Conservation (phyloP, 306 rosid species). For the Chamaecrista fasciculata region DNA sequence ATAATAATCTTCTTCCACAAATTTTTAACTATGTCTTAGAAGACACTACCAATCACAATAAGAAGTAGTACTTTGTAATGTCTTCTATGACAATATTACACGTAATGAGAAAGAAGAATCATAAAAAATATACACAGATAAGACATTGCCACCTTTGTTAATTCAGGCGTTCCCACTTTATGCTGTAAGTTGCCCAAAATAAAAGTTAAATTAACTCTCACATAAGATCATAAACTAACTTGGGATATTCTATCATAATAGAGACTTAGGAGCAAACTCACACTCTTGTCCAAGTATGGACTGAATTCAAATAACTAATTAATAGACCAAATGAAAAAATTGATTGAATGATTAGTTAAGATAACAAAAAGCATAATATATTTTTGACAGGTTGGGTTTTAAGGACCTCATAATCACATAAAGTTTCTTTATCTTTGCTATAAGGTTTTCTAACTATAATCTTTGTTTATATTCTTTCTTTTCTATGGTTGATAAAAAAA, state of each 20-base stretch:
- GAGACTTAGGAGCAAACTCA: not conserved
- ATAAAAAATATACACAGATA: no score
- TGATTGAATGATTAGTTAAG: not conserved
- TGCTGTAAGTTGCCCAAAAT: not conserved
- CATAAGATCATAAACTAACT: not conserved
- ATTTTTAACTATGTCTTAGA: not conserved
- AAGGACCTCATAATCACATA: constrained; percentile 3
- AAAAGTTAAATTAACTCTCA: not conserved
- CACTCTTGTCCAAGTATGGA: not conserved
- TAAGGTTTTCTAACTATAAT: not conserved
- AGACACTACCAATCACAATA: constrained; percentile 6
- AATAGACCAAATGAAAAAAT: not conserved
- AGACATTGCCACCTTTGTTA: not conserved
- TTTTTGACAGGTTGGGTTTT: not conserved
- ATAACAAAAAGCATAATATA: not conserved
- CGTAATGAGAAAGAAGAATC: not conserved
- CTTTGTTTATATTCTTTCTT: no score
- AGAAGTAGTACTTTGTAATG: not conserved
- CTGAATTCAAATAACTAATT: not conserved
- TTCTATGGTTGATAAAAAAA: no score
- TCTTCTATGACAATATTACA: not conserved
- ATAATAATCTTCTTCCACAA: not conserved
- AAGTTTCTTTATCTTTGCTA: not conserved
- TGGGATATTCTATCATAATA: not conserved
- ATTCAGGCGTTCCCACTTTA: not conserved